phyloP scores from a whole-genome alignment of 169 alveolate genomes.

The Cryptosporidium ryanae region DNA sequence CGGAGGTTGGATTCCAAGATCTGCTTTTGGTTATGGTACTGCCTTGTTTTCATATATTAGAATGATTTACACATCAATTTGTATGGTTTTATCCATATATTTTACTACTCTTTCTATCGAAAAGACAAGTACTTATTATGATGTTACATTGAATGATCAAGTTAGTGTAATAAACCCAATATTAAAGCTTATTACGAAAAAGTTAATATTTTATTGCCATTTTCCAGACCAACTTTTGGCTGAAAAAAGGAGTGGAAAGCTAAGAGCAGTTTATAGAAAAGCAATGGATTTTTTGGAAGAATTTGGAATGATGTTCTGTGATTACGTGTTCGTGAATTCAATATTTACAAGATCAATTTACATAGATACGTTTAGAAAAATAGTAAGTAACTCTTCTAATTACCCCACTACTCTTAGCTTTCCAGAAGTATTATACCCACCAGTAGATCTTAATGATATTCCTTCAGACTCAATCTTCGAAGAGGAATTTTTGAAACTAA shows the following conservation, averaged over 20 bases:
- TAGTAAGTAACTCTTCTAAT: slow-evolving; percentile 13
- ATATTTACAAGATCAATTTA: slow-evolving; percentile 55
- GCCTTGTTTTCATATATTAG: slow-evolving; percentile 90
- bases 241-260: neutral
- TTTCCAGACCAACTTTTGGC: slow-evolving; percentile 91
- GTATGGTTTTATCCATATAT: slow-evolving; percentile 80
- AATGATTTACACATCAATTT: slow-evolving; percentile 86
- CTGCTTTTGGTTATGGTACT: slow-evolving; percentile 73
- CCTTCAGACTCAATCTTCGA: slow-evolving; percentile 79
- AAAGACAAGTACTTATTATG: slow-evolving; percentile 82
- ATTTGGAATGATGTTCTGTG: slow-evolving; percentile 63
- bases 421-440: slow-evolving; percentile 84
- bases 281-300: slow-evolving; percentile 45
- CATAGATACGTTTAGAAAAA: slow-evolving; percentile 34
- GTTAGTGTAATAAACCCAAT: slow-evolving; percentile 77
- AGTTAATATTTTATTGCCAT: slow-evolving; percentile 91
- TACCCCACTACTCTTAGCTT: slow-evolving; percentile 55
- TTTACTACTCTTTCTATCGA: slow-evolving; percentile 11
- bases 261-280: slow-evolving; percentile 43
- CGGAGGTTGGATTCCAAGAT: slow-evolving; percentile 87
- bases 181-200: slow-evolving; percentile 80
- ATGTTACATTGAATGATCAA: slow-evolving; percentile 90
- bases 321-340: slow-evolving; percentile 65
- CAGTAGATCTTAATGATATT: slow-evolving; percentile 79
- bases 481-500: slow-evolving; percentile 72